Evolutionary conservation across 140 eudicot species (phyloP).

Genomic region (Anethum foeniculum): DNA sequence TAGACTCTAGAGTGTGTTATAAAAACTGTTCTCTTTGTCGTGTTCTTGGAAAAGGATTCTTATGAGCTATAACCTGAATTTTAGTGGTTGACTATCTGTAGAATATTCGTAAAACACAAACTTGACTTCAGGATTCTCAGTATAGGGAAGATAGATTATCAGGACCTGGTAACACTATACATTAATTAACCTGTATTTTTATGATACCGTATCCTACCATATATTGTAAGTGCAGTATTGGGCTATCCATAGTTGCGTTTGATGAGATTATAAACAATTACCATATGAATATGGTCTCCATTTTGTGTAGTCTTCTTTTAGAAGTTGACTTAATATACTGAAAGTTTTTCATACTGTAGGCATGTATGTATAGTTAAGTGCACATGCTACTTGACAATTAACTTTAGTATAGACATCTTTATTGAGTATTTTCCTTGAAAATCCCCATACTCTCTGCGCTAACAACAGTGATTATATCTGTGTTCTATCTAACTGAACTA

Average conservation of each 20-base stretch:
- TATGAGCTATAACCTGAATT: not conserved
- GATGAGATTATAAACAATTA: not conserved
- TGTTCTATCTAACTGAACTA: conserved; percentile 13
- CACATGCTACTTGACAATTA: not conserved
- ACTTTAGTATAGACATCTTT: not conserved
- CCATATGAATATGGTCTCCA: not conserved
- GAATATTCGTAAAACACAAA: not conserved
- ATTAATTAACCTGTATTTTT: not conserved
- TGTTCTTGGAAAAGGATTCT: not conserved
- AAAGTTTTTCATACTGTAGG: not conserved
- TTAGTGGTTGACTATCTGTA: not conserved
- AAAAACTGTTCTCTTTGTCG: not conserved
- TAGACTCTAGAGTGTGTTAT: not conserved
- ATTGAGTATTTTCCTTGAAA: not conserved
- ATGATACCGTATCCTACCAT: not conserved
- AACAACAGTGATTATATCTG: not conserved
- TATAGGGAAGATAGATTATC: not conserved
- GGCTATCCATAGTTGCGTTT: not conserved
- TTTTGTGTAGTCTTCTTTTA: not conserved
- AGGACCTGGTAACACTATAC: not conserved
- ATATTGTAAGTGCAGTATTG: not conserved
- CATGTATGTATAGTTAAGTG: not conserved
- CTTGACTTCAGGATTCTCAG: not conserved
- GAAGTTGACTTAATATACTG: not conserved
- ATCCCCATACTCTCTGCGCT: not conserved